These are phyloP conservation scores for Roridomyces roridus DNA, from an alignment of 768 basidiomycete genomes.

Conservation along the genomic window DNA sequence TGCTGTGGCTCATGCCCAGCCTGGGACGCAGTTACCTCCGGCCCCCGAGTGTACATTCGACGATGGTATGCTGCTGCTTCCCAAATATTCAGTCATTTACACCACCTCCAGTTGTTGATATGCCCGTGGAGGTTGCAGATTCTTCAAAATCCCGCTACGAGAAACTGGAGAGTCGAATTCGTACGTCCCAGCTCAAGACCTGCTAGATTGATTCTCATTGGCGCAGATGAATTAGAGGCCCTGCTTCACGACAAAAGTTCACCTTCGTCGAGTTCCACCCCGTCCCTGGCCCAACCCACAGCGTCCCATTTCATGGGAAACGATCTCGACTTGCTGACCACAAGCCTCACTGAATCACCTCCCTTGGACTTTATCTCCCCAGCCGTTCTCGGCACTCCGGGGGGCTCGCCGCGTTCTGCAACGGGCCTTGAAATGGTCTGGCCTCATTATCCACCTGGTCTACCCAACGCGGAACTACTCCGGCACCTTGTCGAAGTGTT, in stretches of 20 bases:
- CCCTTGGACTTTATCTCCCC: conserved; percentile 14
- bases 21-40: conserved; percentile 58
- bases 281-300: conserved; percentile 9
- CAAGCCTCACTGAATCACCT: conserved; percentile 7
- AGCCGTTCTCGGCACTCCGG: conserved; percentile 6
- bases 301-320: conserved; percentile 3
- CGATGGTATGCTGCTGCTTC: conserved; percentile 52
- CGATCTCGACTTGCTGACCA: conserved; percentile 12
- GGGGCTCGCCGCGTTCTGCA: conserved; percentile 16
- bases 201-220: not conserved
- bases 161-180: conserved; percentile 69
- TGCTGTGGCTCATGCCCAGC: conserved; percentile 64
- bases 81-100: not conserved
- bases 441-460: conserved; percentile 65
- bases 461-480: conserved; percentile 68
- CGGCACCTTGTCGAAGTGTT: conserved; percentile 66
- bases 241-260: conserved; percentile 65
- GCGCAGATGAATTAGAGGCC: conserved; percentile 68
- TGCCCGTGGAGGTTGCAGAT: conserved; percentile 34
- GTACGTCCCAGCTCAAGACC: conserved; percentile 44
- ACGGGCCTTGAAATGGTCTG: conserved; percentile 48
- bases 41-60: conserved; percentile 80
- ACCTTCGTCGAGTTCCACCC: conserved; percentile 11
- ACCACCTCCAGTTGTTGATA: conserved; percentile 4
- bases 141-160: conserved; percentile 68